Conservation (phyloP, 345 rosid genomes). For the Euphorbia peplus region DNA sequence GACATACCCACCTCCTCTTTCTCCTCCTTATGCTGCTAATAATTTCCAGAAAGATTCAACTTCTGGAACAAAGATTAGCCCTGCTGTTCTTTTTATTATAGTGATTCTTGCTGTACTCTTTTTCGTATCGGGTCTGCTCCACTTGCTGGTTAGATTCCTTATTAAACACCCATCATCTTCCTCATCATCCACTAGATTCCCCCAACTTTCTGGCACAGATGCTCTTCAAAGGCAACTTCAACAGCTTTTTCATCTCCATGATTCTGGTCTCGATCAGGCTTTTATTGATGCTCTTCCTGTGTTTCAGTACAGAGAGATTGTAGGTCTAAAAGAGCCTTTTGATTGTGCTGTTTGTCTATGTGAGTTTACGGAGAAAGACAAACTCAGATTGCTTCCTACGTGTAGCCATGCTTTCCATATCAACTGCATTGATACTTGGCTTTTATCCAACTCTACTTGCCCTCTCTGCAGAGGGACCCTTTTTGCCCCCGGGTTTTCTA, state of each 20-base stretch:
- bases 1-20: slow-evolving; percentile 19
- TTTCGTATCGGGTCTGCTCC: slow-evolving; percentile 31
- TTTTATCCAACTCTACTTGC: slow-evolving; percentile 27
- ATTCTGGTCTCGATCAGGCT: slow-evolving; percentile 30
- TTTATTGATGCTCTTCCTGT: slow-evolving; percentile 33
- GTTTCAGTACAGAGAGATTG: slow-evolving; percentile 23
- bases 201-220: slow-evolving; percentile 16
- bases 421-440: slow-evolving; percentile 30
- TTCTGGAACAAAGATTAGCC: slow-evolving; percentile 25
- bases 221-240: slow-evolving; percentile 30
- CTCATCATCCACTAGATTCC: slow-evolving; percentile 18
- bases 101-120: slow-evolving; percentile 29
- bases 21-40: slow-evolving; percentile 12
- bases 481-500: slow-evolving; percentile 23
- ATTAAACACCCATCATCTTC: slow-evolving; percentile 25
- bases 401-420: slow-evolving; percentile 33
- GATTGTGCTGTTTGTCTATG: slow-evolving; percentile 31
- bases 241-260: slow-evolving; percentile 33
- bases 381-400: slow-evolving; percentile 27
- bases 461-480: slow-evolving; percentile 33
- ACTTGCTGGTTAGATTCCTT: slow-evolving; percentile 31
- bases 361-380: slow-evolving; percentile 27
- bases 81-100: slow-evolving; percentile 29
- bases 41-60: slow-evolving; percentile 17
- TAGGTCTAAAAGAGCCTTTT: slow-evolving; percentile 22